These are phyloP conservation scores for Buddleja alternifolia DNA, from an alignment of 257 asterid genomes.

Conservation along the genomic window DNA sequence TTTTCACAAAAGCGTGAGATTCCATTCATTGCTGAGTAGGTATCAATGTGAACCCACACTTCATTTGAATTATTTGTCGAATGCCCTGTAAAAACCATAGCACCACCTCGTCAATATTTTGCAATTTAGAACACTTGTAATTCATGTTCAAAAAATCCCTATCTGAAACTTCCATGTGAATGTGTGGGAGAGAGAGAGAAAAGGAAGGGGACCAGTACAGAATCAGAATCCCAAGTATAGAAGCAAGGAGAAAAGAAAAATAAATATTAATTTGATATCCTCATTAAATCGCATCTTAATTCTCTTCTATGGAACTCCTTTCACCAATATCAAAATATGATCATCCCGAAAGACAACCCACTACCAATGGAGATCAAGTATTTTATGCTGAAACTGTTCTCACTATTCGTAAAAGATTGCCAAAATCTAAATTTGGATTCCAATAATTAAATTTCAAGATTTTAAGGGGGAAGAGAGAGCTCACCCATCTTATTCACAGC, in stretches of 20 bases:
- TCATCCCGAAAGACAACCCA: too few relatives aligned
- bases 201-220: neutral
- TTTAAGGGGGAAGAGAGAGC: constrained; percentile 33
- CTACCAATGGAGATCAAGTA: too few relatives aligned
- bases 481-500: constrained; percentile 74
- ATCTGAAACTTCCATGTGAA: neutral
- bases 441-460: neutral
- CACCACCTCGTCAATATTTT: constrained; percentile 9
- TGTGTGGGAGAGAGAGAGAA: neutral
- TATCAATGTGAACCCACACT: constrained; percentile 83
- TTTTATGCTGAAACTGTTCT: neutral
- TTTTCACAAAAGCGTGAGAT: constrained; percentile 90
- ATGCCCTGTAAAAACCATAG: constrained; percentile 51
- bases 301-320: neutral
- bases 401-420: neutral
- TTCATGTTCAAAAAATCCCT: constrained; percentile 13
- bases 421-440: neutral
- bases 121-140: neutral
- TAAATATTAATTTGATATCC: neutral
- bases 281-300: neutral
- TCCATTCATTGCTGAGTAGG: constrained; percentile 92
- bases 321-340: neutral
- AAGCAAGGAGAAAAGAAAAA: neutral
- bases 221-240: neutral
- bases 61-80: constrained; percentile 52